phyloP scores from a whole-genome alignment of 2,329 filamentous ascomycete genomes.

The Xylariomycetidae sp. region DNA sequence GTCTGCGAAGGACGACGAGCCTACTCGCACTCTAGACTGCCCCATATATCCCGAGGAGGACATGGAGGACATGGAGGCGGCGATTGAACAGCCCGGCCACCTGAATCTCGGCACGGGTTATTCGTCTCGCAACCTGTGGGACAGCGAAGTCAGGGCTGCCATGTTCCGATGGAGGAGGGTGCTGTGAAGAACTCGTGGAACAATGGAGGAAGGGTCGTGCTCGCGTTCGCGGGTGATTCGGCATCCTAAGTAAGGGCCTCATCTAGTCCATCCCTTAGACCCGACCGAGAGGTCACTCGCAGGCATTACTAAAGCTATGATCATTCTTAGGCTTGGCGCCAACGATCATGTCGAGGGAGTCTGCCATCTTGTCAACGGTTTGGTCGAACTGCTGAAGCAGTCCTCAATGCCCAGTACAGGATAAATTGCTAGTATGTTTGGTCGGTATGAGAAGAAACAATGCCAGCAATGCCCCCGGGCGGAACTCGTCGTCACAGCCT shows the following conservation, averaged over 20 bases:
- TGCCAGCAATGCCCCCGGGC: constrained; percentile 12
- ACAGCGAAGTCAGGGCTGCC: constrained; percentile 6
- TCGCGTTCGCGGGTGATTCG: constrained; percentile 14
- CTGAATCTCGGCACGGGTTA: constrained; percentile 4
- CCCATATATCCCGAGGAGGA: constrained; percentile 9
- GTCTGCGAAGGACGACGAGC: constrained; percentile 9
- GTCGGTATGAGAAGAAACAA: constrained; percentile 12
- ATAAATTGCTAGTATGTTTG: constrained; percentile 10
- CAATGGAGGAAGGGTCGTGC: constrained; percentile 12
- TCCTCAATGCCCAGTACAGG: constrained; percentile 2
- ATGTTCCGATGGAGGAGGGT: constrained; percentile 17
- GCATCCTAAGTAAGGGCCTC: constrained; percentile 8
- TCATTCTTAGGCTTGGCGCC: constrained; percentile 13
- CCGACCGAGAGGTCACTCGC: background rate
- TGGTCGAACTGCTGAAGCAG: constrained; percentile 7
- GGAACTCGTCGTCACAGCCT: constrained; percentile 4
- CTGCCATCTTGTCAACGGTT: constrained; percentile 10
- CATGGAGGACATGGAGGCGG: constrained; percentile 7
- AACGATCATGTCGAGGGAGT: constrained; percentile 15
- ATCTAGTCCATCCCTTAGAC: background rate
- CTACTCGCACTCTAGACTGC: constrained; percentile 4
- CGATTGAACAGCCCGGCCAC: constrained; percentile 11
- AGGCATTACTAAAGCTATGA: constrained; percentile 5
- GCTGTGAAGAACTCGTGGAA: constrained; percentile 13
- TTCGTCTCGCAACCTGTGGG: constrained; percentile 14